A percentile compares a stretch with the other conserved stretches of the same genome.
Evolutionary conservation across 2,329 filamentous ascomycete genomes (phyloP).

Genomic region (Xylaria sp.): DNA sequence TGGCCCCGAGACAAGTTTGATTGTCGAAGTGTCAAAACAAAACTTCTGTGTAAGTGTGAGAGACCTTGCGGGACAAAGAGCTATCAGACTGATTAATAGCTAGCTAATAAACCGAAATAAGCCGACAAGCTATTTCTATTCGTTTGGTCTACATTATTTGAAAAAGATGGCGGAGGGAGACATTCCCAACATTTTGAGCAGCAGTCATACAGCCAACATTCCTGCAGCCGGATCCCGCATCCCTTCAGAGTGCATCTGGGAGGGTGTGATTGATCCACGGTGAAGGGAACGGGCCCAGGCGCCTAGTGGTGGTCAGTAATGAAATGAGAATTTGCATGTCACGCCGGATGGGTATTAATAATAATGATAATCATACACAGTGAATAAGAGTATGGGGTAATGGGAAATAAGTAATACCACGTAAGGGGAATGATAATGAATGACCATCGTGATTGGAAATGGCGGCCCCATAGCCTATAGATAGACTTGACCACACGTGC

Average conservation of each 20-base stretch:
- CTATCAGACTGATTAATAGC: neutral
- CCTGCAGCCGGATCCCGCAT: slow-evolving; percentile 26
- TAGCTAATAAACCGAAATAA: neutral
- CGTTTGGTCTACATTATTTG: slow-evolving; percentile 3
- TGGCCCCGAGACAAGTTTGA: slow-evolving; percentile 27
- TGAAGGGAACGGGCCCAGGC: slow-evolving; percentile 6
- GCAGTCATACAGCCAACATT: slow-evolving; percentile 1
- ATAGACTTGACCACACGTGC: slow-evolving; percentile 29
- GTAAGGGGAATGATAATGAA: neutral
- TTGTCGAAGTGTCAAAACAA: slow-evolving; percentile 26
- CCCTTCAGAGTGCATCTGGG: slow-evolving; percentile 8
- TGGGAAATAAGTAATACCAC: neutral
- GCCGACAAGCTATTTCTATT: neutral
- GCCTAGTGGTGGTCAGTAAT: neutral
- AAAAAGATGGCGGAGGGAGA: neutral
- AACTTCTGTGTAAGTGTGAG: slow-evolving; percentile 1
- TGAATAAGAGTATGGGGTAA: slow-evolving; percentile 24
- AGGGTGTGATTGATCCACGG: neutral
- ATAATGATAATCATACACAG: slow-evolving; percentile 9
- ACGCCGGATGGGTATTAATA: slow-evolving; percentile 23
- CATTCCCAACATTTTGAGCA: neutral
- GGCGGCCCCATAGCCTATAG: slow-evolving; percentile 7
- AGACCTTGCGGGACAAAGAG: neutral
- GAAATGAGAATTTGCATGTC: slow-evolving; percentile 33
- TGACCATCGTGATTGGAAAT: neutral